Evolutionary conservation across 2,329 filamentous ascomycete genomes (phyloP).

Genomic region (Ceratocystis variospora): DNA sequence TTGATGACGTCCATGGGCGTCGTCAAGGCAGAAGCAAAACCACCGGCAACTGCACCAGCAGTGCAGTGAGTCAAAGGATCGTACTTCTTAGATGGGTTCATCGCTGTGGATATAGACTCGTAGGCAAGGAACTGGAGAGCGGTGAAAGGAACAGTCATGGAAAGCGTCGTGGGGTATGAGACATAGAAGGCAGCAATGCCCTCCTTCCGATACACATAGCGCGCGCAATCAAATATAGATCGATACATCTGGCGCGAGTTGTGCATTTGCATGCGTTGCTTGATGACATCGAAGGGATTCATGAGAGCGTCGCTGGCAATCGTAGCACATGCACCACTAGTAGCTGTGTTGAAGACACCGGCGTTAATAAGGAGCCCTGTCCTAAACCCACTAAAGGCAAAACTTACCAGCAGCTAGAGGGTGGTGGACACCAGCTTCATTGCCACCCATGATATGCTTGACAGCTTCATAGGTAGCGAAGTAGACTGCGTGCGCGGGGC

Average conservation of each 20-base stretch:
- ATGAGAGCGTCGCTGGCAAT: slow-evolving; percentile 97
- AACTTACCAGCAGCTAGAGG: slow-evolving; percentile 75
- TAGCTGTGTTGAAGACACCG: slow-evolving; percentile 43
- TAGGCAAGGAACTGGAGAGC: slow-evolving; percentile 95
- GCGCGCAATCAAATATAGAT: slow-evolving; percentile 74
- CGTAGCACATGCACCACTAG: slow-evolving; percentile 85
- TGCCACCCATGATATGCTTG: slow-evolving; percentile 91
- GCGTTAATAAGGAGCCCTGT: neutral
- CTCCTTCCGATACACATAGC: slow-evolving; percentile 73
- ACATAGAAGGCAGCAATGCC: slow-evolving; percentile 90
- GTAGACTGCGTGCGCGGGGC: slow-evolving; percentile 92
- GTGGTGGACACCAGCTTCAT: slow-evolving; percentile 75
- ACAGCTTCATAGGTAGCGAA: slow-evolving; percentile 97
- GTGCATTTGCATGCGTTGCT: slow-evolving; percentile 98
- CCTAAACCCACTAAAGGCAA: neutral
- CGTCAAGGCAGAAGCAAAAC: slow-evolving; percentile 82
- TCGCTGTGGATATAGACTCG: slow-evolving; percentile 84
- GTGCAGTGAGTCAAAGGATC: slow-evolving; percentile 89
- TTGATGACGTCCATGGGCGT: slow-evolving; percentile 98
- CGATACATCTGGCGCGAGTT: slow-evolving; percentile 79
- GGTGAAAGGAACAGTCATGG: slow-evolving; percentile 97
- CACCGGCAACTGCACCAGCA: slow-evolving; percentile 82
- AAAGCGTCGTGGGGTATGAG: slow-evolving; percentile 92
- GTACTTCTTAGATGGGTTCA: slow-evolving; percentile 77
- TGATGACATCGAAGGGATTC: slow-evolving; percentile 99